Base-by-base conservation (phyloP, 176 grass and related monocot genomes). In the Melocanna baccifera region DNA sequence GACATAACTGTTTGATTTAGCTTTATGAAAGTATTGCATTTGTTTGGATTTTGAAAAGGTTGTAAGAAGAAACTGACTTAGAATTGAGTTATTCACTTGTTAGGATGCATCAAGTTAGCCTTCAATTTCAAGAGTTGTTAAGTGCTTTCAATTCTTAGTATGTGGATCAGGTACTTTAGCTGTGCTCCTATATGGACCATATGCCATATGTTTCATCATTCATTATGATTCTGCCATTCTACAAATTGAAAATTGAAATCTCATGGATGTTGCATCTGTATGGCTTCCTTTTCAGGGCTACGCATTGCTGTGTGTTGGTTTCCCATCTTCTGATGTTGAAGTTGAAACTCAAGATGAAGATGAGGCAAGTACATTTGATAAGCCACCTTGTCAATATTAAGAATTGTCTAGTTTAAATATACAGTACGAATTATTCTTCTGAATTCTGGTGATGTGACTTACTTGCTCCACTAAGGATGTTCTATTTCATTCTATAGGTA, bases 301-400 rank as follows among this genome's bases (percentile, higher is more conserved):
- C 75, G 96, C 96, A 20, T 89, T 98, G 71, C 41, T 98, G n/a
- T 98, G 96, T 87, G 93, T 98, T 86, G 93, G 96, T 45, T 98
- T 92, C 65, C 93, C 96, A 28, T 87, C 91, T 47, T 88, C 91
- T 71, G 96, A 98, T 87, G 50, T 95, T 46, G 96, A 92, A 94
- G 93, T 92, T 2, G 96, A 98, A 92, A 98, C 91, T 57, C 93
- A 98, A 92, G 93, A 98, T 89, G 96, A 98, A 83, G 96, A 98
- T 68, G 96, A 95, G 93, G 96, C 76, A 82, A 87, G 56, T 32
- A 80, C n/a, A 66, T 41, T 55, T 43, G 50, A 42, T 28, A 73
- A 45, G 34, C 18, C 14, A 73, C 43, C 14, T 76, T 69, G 9
- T 16, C 15, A 20, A 43, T 57, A 41, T 23, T 13, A 34, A 66